Evolutionary conservation across 345 rosid genomes (phyloP), one percentile per base, ranked within the genome.

Genomic region (Populus pruinosa): DNA sequence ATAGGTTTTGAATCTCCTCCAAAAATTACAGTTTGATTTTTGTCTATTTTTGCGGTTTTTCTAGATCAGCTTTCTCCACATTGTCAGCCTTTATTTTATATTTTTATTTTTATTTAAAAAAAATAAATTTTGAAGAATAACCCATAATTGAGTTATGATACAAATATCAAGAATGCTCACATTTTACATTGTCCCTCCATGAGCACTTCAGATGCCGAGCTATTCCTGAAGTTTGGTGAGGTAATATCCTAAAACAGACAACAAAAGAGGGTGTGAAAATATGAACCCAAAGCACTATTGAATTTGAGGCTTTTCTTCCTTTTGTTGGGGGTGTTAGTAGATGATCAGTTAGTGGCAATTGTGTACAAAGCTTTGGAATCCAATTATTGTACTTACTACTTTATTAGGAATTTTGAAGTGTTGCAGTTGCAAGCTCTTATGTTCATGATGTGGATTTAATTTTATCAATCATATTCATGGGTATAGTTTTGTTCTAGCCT

Each of bases 191-290:
- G 90, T 72, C 91, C 98, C n/a, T 88, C 99, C 2, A 92, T 92
- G 92, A 92, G 99, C 88, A 90, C 98, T 47, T 90, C 98, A 6
- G 98, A 96, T 80, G 98, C 97, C 4, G 94, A 96, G 69, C 97
- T 93, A 70, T 93, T 96, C 84, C 89, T 88, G 8, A 92, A 92
- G 65, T 93, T 96, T 49, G 99, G 97, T 12, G 95, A 96, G 90
- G 97, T 96, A 29, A 96, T 93, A 80, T 93, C 98, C 27, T 97
- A 90, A 79, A 91, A 91, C 74, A 92, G 96, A 44, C 80, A 55
- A 55, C 89, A 77, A 85, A 33, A 25, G 39, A 33, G 29, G 44
- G 20, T 35, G 31, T 38, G 7, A 18, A n/a, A 11, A 5, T 47
- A 21, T 49, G 33, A 47, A 21, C 31, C 65, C 29, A 25, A 69